phyloP scores from a whole-genome alignment of 1,139 yeast species.

The Komagataea norvegica region DNA sequence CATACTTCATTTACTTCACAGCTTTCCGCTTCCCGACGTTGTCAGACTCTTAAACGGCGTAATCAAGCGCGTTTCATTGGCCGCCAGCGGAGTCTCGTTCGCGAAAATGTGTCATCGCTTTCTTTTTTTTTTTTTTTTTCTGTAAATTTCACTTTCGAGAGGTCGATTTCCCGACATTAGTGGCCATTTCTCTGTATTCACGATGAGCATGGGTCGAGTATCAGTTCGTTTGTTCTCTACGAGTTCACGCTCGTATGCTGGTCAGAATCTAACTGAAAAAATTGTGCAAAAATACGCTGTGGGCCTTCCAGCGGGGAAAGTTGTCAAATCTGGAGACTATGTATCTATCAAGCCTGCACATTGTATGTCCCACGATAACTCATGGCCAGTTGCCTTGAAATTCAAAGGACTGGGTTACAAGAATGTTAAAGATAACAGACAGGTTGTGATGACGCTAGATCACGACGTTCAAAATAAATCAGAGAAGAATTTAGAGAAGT shows the following conservation, averaged over 20 bases:
- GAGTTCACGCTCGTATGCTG: conserved; percentile 15
- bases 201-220: conserved; percentile 1
- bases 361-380: conserved; percentile 98
- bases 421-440: conserved; percentile 74
- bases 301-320: conserved; percentile 64
- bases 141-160: background rate
- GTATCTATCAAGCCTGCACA: conserved; percentile 94
- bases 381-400: conserved; percentile 98
- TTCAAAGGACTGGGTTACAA: conserved; percentile 94
- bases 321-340: conserved; percentile 85
- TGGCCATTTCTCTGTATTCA: background rate
- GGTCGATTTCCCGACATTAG: background rate
- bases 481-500: conserved; percentile 83
- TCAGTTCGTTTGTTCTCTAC: conserved; percentile 9
- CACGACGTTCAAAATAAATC: conserved; percentile 95
- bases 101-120: conserved; percentile 10
- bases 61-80: conserved; percentile 3
- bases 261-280: conserved; percentile 88
- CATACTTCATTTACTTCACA: too few species aligned
- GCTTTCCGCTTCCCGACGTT: too few species aligned
- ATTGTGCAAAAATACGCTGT: conserved; percentile 92
- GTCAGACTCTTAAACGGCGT: too few species aligned
- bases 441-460: conserved; percentile 92
- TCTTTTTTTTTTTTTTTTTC: conserved; percentile 1
- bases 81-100: background rate